These are phyloP conservation scores for Colletotrichum sidae DNA, from an alignment of 2,329 filamentous ascomycete genomes.

Conservation along the genomic window DNA sequence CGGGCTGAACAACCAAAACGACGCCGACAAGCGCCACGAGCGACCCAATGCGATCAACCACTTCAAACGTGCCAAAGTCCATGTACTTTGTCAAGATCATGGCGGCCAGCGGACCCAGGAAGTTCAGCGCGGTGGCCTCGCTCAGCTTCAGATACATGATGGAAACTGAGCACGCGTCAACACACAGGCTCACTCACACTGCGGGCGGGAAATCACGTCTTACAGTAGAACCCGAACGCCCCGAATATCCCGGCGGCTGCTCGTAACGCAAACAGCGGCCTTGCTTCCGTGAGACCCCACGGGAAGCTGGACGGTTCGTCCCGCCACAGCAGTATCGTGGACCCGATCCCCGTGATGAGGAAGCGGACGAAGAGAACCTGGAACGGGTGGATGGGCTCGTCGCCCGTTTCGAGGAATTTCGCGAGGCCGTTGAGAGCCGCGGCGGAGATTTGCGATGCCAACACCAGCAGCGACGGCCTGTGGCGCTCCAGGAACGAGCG, in stretches of 20 bases:
- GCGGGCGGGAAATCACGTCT: neutral
- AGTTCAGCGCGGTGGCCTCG: slow-evolving; percentile 31
- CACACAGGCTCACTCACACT: too few species aligned
- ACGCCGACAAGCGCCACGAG: slow-evolving; percentile 23
- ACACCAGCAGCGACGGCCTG: slow-evolving; percentile 22
- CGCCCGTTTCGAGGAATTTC: slow-evolving; percentile 23
- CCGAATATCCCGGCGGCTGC: slow-evolving; percentile 24
- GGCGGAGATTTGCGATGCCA: slow-evolving; percentile 24
- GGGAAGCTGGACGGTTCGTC: slow-evolving; percentile 8
- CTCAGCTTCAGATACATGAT: slow-evolving; percentile 33
- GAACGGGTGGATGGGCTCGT: slow-evolving; percentile 27
- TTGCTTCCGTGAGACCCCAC: slow-evolving; percentile 8
- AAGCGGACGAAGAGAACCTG: slow-evolving; percentile 32
- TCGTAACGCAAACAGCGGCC: slow-evolving; percentile 17
- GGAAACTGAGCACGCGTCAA: slow-evolving; percentile 11
- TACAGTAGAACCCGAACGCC: slow-evolving; percentile 28
- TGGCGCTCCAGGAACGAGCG: slow-evolving; percentile 26
- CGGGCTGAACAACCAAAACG: slow-evolving; percentile 27
- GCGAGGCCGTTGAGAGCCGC: slow-evolving; percentile 29
- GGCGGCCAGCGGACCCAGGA: slow-evolving; percentile 23
- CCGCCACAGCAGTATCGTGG: slow-evolving; percentile 5
- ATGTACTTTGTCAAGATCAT: slow-evolving; percentile 29
- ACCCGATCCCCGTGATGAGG: slow-evolving; percentile 21
- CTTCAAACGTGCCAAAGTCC: slow-evolving; percentile 21
- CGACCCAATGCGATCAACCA: slow-evolving; percentile 16